Conservation (phyloP, 75 land plant genomes). For the Picea glauca region DNA sequence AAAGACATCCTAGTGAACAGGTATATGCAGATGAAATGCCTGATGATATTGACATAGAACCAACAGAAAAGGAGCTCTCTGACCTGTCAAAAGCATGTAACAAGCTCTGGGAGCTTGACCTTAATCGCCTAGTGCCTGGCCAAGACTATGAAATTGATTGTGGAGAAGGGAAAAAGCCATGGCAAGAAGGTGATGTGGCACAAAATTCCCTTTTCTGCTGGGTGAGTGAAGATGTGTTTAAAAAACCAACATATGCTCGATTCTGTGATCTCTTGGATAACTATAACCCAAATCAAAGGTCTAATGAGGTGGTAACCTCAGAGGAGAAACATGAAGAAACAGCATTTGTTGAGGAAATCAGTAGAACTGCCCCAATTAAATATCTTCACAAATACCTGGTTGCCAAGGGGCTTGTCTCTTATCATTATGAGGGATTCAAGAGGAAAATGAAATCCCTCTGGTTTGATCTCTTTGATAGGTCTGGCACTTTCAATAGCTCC, state of each 20-base stretch:
- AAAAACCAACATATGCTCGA: conserved; percentile 73
- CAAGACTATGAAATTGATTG: conserved; percentile 88
- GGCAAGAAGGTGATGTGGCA: conserved; percentile 75
- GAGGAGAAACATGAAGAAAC: conserved; percentile 75
- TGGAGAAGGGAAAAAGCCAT: conserved; percentile 89
- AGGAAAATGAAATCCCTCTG: conserved; percentile 56
- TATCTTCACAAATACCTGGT: conserved; percentile 73
- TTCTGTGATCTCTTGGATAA: conserved; percentile 88
- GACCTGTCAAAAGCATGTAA: conserved; percentile 73
- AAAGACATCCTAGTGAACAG: conserved; percentile 57
- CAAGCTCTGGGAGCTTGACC: conserved; percentile 88
- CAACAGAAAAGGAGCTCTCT: conserved; percentile 65
- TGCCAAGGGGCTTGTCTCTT: conserved; percentile 48
- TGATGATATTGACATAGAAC: conserved; percentile 35
- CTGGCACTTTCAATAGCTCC: conserved; percentile 66
- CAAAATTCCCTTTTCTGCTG: conserved; percentile 55
- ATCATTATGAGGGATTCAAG: conserved; percentile 62
- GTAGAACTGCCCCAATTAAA: conserved; percentile 89
- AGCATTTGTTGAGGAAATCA: conserved; percentile 92
- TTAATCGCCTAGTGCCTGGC: conserved; percentile 84
- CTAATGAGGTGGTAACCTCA: conserved; percentile 55
- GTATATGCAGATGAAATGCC: conserved; percentile 51
- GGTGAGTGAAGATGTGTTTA: conserved; percentile 60
- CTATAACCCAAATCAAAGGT: conserved; percentile 70
- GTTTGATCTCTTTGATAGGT: conserved; percentile 81